Evolutionary conservation across 345 rosid species (phyloP).

Genomic region (Chamaenerion angustifolium): DNA sequence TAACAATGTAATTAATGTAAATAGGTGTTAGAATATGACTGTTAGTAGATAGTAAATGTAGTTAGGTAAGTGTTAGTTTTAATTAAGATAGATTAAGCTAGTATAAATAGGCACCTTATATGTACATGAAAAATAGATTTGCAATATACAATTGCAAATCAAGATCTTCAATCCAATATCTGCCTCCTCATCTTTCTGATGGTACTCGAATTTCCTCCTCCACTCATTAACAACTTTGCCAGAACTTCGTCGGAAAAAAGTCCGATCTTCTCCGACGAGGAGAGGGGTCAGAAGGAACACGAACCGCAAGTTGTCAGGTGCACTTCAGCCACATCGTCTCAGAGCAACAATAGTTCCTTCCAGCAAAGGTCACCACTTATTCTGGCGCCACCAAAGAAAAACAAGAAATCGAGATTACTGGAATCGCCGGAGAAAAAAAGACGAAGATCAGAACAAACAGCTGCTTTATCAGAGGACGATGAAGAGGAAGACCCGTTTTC

Average conservation of each 20-base stretch:
- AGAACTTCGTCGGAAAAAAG: conserved; percentile 4
- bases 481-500: conserved; percentile 49
- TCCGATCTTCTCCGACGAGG: conserved; percentile 6
- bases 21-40: no score
- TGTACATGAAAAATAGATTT: no score
- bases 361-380: conserved; percentile 13
- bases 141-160: no score
- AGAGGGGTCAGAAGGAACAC: not conserved
- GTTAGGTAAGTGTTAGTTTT: no score
- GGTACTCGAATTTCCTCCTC: not conserved
- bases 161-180: no score
- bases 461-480: conserved; percentile 8
- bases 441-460: not conserved
- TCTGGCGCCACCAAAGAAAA: conserved; percentile 9
- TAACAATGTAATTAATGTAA: no score
- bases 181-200: no score
- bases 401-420: conserved; percentile 20
- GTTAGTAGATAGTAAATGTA: no score
- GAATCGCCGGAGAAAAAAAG: conserved; percentile 18
- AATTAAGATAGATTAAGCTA: no score
- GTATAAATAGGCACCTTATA: no score
- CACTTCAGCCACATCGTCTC: conserved; percentile 20
- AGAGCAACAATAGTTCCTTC: conserved; percentile 11
- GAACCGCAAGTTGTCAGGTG: conserved; percentile 19
- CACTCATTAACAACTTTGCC: not conserved